These are phyloP conservation scores for Rosa chinensis DNA, from an alignment of 306 rosid species.

Conservation along the genomic window DNA sequence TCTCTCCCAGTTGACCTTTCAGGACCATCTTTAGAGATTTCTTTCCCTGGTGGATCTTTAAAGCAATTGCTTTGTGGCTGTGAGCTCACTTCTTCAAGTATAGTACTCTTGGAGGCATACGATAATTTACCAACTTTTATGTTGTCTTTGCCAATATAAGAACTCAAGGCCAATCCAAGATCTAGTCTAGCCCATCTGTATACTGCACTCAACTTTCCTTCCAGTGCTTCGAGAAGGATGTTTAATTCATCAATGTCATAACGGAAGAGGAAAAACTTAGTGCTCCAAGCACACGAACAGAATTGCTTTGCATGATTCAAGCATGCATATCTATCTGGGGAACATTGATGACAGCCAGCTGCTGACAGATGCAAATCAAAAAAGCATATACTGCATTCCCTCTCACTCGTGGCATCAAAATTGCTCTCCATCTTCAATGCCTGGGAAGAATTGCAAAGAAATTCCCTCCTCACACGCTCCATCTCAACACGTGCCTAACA, in stretches of 20 bases:
- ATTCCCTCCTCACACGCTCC: slow-evolving; percentile 71
- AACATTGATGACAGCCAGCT: slow-evolving; percentile 79
- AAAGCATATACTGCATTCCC: slow-evolving; percentile 83
- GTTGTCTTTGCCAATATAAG: slow-evolving; percentile 44
- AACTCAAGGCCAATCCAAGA: slow-evolving; percentile 86
- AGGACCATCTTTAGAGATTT: slow-evolving; percentile 37
- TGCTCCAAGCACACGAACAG: slow-evolving; percentile 75
- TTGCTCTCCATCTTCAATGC: slow-evolving; percentile 82
- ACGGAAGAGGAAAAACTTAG: slow-evolving; percentile 90
- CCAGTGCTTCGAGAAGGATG: slow-evolving; percentile 91
- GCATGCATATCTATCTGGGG: slow-evolving; percentile 84
- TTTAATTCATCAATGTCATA: slow-evolving; percentile 75
- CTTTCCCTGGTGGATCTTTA: slow-evolving; percentile 40
- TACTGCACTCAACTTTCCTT: slow-evolving; percentile 92
- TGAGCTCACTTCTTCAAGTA: slow-evolving; percentile 40
- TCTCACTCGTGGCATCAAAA: slow-evolving; percentile 84
- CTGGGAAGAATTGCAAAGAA: slow-evolving; percentile 60
- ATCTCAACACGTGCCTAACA: slow-evolving; percentile 74
- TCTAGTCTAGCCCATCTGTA: slow-evolving; percentile 96
- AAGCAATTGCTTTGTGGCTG: slow-evolving; percentile 33
- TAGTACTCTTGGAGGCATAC: slow-evolving; percentile 27
- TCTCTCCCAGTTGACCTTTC: slow-evolving; percentile 41
- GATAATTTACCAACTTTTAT: slow-evolving; percentile 19
- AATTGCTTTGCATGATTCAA: slow-evolving; percentile 92
- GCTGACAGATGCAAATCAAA: slow-evolving; percentile 98